Conservation (phyloP, 495 filamentous ascomycete species). For the Staphylotrichum tortipilum region DNA sequence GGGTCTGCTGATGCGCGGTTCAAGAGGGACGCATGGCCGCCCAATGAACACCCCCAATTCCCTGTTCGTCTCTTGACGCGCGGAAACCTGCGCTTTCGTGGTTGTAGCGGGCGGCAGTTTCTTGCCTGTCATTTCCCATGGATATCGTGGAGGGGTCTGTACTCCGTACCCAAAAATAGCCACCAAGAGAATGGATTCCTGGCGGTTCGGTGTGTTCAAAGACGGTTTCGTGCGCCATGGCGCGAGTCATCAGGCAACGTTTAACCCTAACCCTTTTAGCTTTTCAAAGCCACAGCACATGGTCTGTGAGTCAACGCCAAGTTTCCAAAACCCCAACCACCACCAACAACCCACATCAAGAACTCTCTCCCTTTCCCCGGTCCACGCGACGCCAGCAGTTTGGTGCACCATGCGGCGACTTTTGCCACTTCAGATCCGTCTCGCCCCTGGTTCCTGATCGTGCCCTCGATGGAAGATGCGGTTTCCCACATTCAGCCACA, state of each 20-base stretch:
- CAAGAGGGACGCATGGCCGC: neutral
- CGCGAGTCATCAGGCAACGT: no score
- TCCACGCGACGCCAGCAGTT: no score
- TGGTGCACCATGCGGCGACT: no score
- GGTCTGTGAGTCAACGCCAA: no score
- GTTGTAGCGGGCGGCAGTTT: neutral
- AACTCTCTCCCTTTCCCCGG: no score
- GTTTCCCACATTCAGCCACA: neutral
- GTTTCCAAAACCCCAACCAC: no score
- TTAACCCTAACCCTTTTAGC: neutral
- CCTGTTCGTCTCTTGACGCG: neutral
- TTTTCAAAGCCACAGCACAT: neutral
- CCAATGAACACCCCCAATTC: slow-evolving; percentile 16
- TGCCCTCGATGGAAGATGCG: neutral
- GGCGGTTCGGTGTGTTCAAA: no score
- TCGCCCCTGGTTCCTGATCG: neutral
- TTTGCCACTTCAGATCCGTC: neutral
- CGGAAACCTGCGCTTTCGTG: neutral
- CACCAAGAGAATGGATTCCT: no score
- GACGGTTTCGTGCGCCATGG: no score
- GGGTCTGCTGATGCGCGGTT: neutral
- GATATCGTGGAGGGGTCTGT: neutral
- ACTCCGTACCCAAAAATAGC: no score
- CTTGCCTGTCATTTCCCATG: neutral
- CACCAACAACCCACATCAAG: no score